Evolutionary conservation across 208 protist species (phyloP).

Genomic region (Zelonia costaricensis): DNA sequence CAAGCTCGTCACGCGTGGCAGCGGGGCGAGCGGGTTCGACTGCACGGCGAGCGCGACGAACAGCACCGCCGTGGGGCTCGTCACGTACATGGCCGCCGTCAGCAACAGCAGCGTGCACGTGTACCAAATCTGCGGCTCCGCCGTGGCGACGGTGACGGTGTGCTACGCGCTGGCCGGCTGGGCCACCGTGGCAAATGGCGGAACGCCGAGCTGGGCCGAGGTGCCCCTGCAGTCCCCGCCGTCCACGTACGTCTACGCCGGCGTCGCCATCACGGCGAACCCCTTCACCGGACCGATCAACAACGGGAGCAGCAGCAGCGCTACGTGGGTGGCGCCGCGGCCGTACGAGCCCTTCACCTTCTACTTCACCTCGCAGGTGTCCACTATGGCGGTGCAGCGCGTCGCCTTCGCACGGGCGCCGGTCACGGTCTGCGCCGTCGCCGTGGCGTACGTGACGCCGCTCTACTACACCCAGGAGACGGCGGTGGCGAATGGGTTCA

Average conservation of each 20-base stretch:
- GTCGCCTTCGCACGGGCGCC: constrained; percentile 61
- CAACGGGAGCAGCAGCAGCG: constrained; percentile 10
- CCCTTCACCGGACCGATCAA: constrained; percentile 60
- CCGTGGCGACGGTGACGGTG: constrained; percentile 53
- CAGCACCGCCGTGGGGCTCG: constrained; percentile 44
- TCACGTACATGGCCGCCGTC: constrained; percentile 26
- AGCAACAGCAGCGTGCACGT: constrained; percentile 51
- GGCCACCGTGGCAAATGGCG: constrained; percentile 1
- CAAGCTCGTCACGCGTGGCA: constrained; percentile 55
- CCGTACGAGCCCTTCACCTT: constrained; percentile 79
- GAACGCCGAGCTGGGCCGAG: constrained; percentile 61
- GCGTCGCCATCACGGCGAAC: constrained; percentile 31
- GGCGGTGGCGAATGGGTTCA: constrained; percentile 41
- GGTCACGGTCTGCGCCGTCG: constrained; percentile 38
- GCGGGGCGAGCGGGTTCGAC: constrained; percentile 38
- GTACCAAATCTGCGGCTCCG: constrained; percentile 61
- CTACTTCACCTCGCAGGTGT: constrained; percentile 47
- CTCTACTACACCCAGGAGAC: constrained; percentile 42
- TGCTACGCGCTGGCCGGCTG: constrained; percentile 63
- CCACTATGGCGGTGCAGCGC: constrained; percentile 34
- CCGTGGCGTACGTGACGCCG: constrained; percentile 51
- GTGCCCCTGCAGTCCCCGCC: constrained; percentile 57
- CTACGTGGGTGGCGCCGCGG: constrained; percentile 35
- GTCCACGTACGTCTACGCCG: constrained; percentile 57
- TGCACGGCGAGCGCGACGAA: constrained; percentile 40